A percentile compares a stretch with the other conserved stretches of the same genome.
These are phyloP conservation scores for Andrographis paniculata DNA, from an alignment of 305 asterid species.

Conservation along the genomic window DNA sequence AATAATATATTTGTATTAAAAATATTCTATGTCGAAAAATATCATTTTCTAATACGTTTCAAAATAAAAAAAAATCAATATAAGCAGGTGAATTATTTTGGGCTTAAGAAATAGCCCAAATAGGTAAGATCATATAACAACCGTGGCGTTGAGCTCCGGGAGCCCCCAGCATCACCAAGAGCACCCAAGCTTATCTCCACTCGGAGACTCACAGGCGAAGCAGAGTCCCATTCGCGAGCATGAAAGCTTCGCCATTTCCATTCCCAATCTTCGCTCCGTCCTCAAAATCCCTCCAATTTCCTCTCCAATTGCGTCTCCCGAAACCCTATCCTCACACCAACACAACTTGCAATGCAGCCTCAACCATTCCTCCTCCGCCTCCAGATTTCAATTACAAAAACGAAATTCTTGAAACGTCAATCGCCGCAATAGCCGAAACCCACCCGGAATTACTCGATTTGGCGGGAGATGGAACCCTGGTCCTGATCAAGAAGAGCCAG, in stretches of 20 bases:
- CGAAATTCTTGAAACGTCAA: conserved; percentile 39
- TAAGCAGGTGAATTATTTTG: too few species aligned
- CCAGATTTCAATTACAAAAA: conserved; percentile 47
- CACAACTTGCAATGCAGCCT: conserved; percentile 20
- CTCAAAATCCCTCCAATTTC: conserved; percentile 7
- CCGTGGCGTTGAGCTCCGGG: too few species aligned
- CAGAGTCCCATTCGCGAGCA: neutral
- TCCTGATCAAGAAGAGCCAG: conserved; percentile 46
- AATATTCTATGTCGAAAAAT: too few species aligned
- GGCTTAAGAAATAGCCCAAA: too few species aligned
- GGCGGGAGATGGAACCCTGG: conserved; percentile 59
- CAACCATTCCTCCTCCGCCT: conserved; percentile 56
- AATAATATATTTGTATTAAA: too few species aligned
- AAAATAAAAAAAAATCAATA: too few species aligned
- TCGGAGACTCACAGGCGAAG: neutral
- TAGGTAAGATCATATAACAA: too few species aligned
- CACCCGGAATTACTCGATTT: conserved; percentile 68
- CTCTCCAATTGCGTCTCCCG: conserved; percentile 12
- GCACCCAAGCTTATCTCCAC: too few species aligned
- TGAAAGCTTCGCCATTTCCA: conserved; percentile 34
- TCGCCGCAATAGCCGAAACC: conserved; percentile 40
- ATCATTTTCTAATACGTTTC: too few species aligned
- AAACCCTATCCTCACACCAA: conserved; percentile 6
- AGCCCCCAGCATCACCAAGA: too few species aligned
- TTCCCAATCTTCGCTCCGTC: conserved; percentile 22